Evolutionary conservation across 2,329 filamentous ascomycete species (phyloP).

Genomic region (Talaromyces amestolkiae): DNA sequence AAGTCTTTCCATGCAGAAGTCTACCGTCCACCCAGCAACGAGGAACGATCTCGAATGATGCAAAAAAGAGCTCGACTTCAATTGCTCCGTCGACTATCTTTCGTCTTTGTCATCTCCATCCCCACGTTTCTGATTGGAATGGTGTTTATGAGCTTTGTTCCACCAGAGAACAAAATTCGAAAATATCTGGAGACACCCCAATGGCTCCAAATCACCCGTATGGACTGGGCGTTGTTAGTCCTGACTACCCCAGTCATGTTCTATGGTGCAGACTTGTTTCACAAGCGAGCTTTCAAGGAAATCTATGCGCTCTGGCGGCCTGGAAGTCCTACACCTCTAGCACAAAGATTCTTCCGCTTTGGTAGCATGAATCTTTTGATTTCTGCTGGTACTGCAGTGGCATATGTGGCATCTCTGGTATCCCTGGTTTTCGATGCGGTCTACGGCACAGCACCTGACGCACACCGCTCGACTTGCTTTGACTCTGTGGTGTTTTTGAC

Average conservation of each 20-base stretch:
- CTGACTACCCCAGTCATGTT: slow-evolving; percentile 85
- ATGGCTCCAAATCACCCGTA: slow-evolving; percentile 65
- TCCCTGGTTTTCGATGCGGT: slow-evolving; percentile 65
- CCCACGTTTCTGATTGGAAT: slow-evolving; percentile 86
- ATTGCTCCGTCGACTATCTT: slow-evolving; percentile 66
- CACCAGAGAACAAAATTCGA: slow-evolving; percentile 56
- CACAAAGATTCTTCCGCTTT: slow-evolving; percentile 82
- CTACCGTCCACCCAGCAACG: slow-evolving; percentile 76
- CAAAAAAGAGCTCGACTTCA: slow-evolving; percentile 66
- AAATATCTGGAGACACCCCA: slow-evolving; percentile 68
- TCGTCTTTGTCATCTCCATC: slow-evolving; percentile 70
- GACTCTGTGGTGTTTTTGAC: slow-evolving; percentile 91
- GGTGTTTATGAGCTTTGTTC: slow-evolving; percentile 81
- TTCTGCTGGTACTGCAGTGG: slow-evolving; percentile 81
- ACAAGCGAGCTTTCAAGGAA: slow-evolving; percentile 74
- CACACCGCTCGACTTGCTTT: slow-evolving; percentile 71
- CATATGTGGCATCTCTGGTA: slow-evolving; percentile 79
- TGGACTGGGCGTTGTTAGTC: slow-evolving; percentile 75
- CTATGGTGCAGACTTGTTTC: slow-evolving; percentile 81
- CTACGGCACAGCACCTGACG: slow-evolving; percentile 38
- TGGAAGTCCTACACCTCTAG: slow-evolving; percentile 68
- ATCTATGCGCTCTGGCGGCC: slow-evolving; percentile 72
- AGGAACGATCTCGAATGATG: slow-evolving; percentile 74
- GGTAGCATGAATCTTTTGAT: slow-evolving; percentile 96
- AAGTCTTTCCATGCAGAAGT: slow-evolving; percentile 65